Evolutionary conservation across 768 basidiomycete genomes (phyloP).

Genomic region (Tremella fuciformis): DNA sequence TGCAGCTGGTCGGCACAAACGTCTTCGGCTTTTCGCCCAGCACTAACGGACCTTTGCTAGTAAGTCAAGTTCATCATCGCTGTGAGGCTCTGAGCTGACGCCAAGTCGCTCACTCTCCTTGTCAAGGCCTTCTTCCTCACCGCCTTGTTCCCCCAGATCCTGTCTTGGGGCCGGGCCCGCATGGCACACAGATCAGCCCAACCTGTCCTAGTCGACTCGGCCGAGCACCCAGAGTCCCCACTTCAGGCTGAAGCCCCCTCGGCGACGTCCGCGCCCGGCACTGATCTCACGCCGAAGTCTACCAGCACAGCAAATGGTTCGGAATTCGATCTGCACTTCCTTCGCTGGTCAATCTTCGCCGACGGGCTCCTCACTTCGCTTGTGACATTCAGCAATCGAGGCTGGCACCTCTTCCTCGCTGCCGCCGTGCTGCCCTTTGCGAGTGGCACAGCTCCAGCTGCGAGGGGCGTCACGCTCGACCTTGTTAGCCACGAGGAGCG

Average conservation of each 20-base stretch:
- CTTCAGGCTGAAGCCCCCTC: constrained; percentile 26
- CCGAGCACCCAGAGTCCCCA: constrained; percentile 22
- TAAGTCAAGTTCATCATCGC: constrained; percentile 22
- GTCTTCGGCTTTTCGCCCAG: constrained; percentile 44
- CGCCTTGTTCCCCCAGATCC: constrained; percentile 35
- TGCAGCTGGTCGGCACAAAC: constrained; percentile 47
- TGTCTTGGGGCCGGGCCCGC: constrained; percentile 28
- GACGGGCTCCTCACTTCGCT: constrained; percentile 44
- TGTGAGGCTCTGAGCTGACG: too few relatives aligned
- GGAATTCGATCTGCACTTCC: constrained; percentile 48
- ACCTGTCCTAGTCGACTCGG: constrained; percentile 8
- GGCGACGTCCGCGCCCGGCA: constrained; percentile 15
- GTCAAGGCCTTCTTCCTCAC: constrained; percentile 44
- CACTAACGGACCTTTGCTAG: constrained; percentile 32
- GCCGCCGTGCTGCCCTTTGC: constrained; percentile 48
- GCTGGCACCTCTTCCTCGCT: constrained; percentile 48
- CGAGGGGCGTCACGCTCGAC: constrained; percentile 50
- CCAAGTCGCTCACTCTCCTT: constrained; percentile 28
- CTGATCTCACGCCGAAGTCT: constrained; percentile 19
- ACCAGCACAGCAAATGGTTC: constrained; percentile 37
- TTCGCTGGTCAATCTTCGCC: constrained; percentile 42
- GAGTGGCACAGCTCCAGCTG: constrained; percentile 46
- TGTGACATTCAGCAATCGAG: constrained; percentile 23
- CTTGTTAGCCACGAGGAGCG: constrained; percentile 40
- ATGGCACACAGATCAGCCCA: constrained; percentile 7